Conservation (phyloP, 2,329 filamentous ascomycete genomes). For the Byssoonygena ceratinophila region DNA sequence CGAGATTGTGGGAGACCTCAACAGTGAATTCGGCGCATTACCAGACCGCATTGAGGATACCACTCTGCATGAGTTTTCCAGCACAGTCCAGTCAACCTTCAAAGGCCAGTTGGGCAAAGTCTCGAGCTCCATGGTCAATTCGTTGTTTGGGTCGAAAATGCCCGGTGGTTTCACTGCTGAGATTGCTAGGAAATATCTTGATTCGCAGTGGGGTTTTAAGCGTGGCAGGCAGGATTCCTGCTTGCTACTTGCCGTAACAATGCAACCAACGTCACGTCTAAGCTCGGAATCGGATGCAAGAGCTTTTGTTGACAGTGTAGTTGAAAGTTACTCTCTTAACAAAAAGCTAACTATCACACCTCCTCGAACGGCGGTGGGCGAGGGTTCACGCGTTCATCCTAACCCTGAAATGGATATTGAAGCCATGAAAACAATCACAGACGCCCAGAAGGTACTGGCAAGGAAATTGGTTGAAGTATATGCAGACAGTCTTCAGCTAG, state of each 20-base stretch:
- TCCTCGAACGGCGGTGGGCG: neutral
- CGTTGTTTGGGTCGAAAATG: constrained; percentile 19
- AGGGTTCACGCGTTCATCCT: neutral
- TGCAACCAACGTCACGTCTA: constrained; percentile 20
- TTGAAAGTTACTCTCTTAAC: constrained; percentile 10
- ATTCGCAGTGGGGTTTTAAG: constrained; percentile 23
- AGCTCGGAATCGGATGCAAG: constrained; percentile 16
- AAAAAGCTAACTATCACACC: neutral
- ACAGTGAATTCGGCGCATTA: constrained; percentile 32
- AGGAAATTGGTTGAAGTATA: neutral
- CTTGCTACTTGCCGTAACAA: constrained; percentile 21
- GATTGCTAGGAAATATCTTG: constrained; percentile 20
- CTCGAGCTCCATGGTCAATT: constrained; percentile 20
- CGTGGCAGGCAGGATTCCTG: constrained; percentile 16
- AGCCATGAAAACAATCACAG: neutral
- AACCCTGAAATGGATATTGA: neutral
- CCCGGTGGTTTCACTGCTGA: constrained; percentile 23
- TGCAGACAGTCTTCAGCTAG: neutral
- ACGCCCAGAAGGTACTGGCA: neutral
- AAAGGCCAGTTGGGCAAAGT: constrained; percentile 25
- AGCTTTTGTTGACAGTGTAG: constrained; percentile 21
- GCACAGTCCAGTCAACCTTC: constrained; percentile 23
- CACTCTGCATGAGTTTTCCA: constrained; percentile 24
- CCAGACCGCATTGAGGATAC: constrained; percentile 35
- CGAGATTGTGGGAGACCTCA: constrained; percentile 37